Conservation (phyloP, 768 basidiomycete genomes). For the Russula virescens region DNA sequence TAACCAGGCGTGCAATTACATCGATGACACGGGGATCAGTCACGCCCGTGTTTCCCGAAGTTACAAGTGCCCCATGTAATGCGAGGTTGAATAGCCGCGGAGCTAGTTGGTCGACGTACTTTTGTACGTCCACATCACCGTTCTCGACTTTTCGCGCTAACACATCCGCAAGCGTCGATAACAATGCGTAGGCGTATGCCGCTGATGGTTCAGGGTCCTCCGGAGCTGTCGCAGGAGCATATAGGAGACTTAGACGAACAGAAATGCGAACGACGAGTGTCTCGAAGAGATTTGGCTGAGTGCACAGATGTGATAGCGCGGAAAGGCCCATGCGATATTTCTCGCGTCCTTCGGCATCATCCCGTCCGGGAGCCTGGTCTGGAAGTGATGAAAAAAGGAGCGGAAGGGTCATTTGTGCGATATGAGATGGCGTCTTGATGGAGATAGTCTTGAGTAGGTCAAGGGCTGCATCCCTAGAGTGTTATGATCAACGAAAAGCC, state of each 20-base stretch:
- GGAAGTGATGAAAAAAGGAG: slow-evolving; percentile 73
- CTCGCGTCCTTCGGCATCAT: slow-evolving; percentile 49
- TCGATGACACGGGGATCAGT: slow-evolving; percentile 51
- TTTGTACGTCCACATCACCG: slow-evolving; percentile 64
- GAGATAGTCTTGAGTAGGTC: slow-evolving; percentile 62
- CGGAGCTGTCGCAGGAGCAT: slow-evolving; percentile 33
- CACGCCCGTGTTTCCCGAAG: slow-evolving; percentile 29
- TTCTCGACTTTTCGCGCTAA: slow-evolving; percentile 45
- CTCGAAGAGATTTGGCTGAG: slow-evolving; percentile 75
- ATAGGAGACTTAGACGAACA: slow-evolving; percentile 71
- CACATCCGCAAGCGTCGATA: slow-evolving; percentile 61
- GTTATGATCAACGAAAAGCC: not conserved
- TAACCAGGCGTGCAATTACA: slow-evolving; percentile 61
- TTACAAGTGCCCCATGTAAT: slow-evolving; percentile 36
- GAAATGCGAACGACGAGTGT: slow-evolving; percentile 70
- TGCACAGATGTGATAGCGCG: slow-evolving; percentile 66
- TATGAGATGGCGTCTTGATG: slow-evolving; percentile 49
- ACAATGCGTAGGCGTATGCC: slow-evolving; percentile 81
- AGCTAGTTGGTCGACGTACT: slow-evolving; percentile 74
- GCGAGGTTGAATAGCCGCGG: slow-evolving; percentile 65
- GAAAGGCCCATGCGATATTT: slow-evolving; percentile 63
- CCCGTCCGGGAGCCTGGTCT: slow-evolving; percentile 50
- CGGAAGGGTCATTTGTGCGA: slow-evolving; percentile 74
- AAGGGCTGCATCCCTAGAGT: slow-evolving; percentile 51
- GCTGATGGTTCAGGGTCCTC: slow-evolving; percentile 55